phyloP scores from a whole-genome alignment of 2,329 filamentous ascomycete genomes.

The Trichoderma polysporum region DNA sequence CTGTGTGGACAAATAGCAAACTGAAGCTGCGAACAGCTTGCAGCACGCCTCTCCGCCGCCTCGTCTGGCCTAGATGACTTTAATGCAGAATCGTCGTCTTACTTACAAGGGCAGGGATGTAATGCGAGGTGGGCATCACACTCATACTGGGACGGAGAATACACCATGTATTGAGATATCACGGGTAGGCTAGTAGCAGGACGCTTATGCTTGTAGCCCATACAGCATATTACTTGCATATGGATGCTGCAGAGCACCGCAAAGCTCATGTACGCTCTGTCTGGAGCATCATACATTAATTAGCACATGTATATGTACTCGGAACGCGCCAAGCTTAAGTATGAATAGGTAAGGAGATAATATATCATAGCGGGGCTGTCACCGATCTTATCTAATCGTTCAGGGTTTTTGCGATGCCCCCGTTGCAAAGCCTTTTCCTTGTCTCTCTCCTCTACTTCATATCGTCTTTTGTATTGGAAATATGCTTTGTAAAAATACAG shows the following conservation, averaged over 20 bases:
- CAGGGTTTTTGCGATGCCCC: slow-evolving; percentile 15
- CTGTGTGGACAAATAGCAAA: not conserved
- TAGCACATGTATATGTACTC: not conserved
- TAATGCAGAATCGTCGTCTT: not conserved
- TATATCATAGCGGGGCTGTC: not conserved
- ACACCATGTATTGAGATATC: not conserved
- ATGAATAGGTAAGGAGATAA: not conserved
- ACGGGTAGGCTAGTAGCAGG: not conserved
- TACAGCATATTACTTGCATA: slow-evolving; percentile 7
- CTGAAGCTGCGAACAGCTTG: not conserved
- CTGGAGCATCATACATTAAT: not conserved
- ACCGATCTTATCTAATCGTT: slow-evolving; percentile 3
- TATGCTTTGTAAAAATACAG: not conserved
- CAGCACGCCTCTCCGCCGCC: not conserved
- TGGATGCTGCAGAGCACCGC: not conserved
- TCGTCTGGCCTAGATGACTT: not conserved
- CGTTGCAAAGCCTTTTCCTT: not conserved
- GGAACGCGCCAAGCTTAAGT: not conserved
- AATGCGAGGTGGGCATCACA: not conserved
- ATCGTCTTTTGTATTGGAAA: not conserved
- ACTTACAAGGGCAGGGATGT: not conserved
- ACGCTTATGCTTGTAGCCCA: not conserved
- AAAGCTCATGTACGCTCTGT: not conserved
- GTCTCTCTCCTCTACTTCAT: not conserved
- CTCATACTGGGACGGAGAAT: not conserved